Percentiles rank a stretch among this genome's conserved stretches.
These are phyloP conservation scores for Codiaeum variegatum DNA, from an alignment of 441 rosid genomes.

Conservation along the genomic window DNA sequence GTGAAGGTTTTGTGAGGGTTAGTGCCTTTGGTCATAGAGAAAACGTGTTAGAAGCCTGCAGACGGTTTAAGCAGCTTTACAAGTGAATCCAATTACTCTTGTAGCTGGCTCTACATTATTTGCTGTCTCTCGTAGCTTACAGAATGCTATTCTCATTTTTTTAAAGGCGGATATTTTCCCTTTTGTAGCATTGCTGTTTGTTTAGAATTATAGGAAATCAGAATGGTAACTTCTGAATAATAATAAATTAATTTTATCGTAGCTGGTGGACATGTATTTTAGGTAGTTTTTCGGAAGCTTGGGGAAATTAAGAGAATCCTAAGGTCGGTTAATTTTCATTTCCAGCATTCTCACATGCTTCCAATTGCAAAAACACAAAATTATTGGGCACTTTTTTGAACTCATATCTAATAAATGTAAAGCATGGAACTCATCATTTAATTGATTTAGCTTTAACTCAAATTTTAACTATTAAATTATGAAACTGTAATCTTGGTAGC, in stretches of 20 bases:
- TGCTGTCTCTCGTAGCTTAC: background rate
- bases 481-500: no score
- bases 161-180: background rate
- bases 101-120: background rate
- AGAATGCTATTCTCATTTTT: background rate
- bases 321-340: background rate
- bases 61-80: slow-evolving; percentile 89
- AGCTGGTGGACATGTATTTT: background rate
- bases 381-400: no score
- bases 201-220: background rate
- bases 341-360: no score
- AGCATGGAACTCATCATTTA: no score
- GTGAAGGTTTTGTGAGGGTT: slow-evolving; percentile 89
- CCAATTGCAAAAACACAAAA: no score
- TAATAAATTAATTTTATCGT: background rate
- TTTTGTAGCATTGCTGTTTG: background rate
- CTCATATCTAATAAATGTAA: no score
- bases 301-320: no score
- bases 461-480: no score
- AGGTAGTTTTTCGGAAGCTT: no score
- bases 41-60: slow-evolving; percentile 91
- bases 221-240: background rate
- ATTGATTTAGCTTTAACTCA: no score
- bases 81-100: slow-evolving; percentile 36
- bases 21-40: slow-evolving; percentile 93